phyloP scores from a whole-genome alignment of 1,284 basidiomycete genomes.

The Blastosporella zonata region DNA sequence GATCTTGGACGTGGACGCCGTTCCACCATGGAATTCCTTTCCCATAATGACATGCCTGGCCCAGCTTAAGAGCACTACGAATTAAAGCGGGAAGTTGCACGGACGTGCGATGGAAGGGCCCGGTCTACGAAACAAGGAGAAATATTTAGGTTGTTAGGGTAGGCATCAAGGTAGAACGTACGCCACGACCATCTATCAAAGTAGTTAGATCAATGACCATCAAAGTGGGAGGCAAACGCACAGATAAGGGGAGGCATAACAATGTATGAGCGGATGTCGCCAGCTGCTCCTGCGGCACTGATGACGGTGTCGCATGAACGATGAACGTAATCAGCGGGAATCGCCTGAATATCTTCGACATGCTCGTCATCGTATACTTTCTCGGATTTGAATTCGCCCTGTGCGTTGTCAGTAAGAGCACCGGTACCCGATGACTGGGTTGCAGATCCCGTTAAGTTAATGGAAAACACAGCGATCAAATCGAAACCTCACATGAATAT shows the following conservation, averaged over 20 bases:
- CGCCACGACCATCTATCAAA: constrained; percentile 16
- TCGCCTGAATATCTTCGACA: constrained; percentile 17
- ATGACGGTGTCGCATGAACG: constrained; percentile 14
- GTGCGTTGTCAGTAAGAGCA: constrained; percentile 13
- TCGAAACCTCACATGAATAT: constrained; percentile 14
- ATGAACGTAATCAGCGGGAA: constrained; percentile 16
- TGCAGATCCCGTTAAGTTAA: neutral
- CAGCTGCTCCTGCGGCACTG: constrained; percentile 14
- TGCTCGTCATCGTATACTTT: constrained; percentile 18
- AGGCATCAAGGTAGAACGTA: constrained; percentile 1
- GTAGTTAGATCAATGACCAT: neutral
- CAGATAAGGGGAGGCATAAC: constrained; percentile 17
- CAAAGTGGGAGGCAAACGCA: neutral
- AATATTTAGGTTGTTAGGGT: neutral
- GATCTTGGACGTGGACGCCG: constrained; percentile 17
- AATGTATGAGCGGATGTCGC: constrained; percentile 16
- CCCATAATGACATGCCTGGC: constrained; percentile 14
- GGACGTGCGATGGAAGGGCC: constrained; percentile 18
- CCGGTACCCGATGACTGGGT: constrained; percentile 14
- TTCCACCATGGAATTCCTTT: constrained; percentile 17
- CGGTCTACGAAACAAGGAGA: constrained; percentile 7
- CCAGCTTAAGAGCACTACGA: constrained; percentile 13
- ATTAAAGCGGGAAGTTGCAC: constrained; percentile 17
- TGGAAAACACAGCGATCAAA: neutral
- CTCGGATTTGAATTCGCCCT: constrained; percentile 13